Percentiles rank a stretch among this genome's conserved stretches.
Conservation (phyloP, 2,329 filamentous ascomycete species). For the Diaporthe ilicicola region DNA sequence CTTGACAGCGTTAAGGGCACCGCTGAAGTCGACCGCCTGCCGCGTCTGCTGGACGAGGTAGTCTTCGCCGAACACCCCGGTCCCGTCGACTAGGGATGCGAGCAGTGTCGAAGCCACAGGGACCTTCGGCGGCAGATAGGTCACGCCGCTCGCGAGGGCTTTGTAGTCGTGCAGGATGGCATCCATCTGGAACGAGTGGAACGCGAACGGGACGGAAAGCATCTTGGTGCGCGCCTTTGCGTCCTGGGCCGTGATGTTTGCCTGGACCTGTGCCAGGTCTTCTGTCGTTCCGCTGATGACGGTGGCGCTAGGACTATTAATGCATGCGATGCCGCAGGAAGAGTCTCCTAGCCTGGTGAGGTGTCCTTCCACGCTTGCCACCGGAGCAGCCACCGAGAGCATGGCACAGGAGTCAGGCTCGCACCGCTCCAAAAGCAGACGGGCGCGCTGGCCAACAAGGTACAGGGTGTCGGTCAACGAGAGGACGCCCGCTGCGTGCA, state of each 20-base stretch:
- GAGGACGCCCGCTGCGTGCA: slow-evolving; percentile 71
- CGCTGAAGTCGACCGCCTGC: slow-evolving; percentile 71
- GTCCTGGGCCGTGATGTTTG: slow-evolving; percentile 37
- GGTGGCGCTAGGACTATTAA: slow-evolving; percentile 75
- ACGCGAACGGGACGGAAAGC: slow-evolving; percentile 55
- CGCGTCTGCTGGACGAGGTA: slow-evolving; percentile 70
- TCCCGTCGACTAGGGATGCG: slow-evolving; percentile 64
- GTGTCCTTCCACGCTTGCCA: slow-evolving; percentile 59
- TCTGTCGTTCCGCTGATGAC: slow-evolving; percentile 61
- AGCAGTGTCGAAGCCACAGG: slow-evolving; percentile 71
- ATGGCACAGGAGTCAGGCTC: slow-evolving; percentile 67
- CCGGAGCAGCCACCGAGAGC: slow-evolving; percentile 51
- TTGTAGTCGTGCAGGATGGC: slow-evolving; percentile 62
- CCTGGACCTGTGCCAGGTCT: slow-evolving; percentile 35
- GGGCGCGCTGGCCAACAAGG: slow-evolving; percentile 70
- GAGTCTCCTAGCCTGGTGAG: slow-evolving; percentile 46
- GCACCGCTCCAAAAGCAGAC: slow-evolving; percentile 68
- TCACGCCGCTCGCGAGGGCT: slow-evolving; percentile 44
- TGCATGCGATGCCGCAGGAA: slow-evolving; percentile 65
- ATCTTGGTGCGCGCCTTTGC: slow-evolving; percentile 46
- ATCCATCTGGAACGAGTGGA: slow-evolving; percentile 56
- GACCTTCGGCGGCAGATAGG: slow-evolving; percentile 53
- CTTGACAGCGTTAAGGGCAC: slow-evolving; percentile 56
- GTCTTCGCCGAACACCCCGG: slow-evolving; percentile 59
- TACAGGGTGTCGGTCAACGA: slow-evolving; percentile 72